phyloP scores from a whole-genome alignment of 2,329 filamentous ascomycete species.

The Trichophyton mentagrophytes region DNA sequence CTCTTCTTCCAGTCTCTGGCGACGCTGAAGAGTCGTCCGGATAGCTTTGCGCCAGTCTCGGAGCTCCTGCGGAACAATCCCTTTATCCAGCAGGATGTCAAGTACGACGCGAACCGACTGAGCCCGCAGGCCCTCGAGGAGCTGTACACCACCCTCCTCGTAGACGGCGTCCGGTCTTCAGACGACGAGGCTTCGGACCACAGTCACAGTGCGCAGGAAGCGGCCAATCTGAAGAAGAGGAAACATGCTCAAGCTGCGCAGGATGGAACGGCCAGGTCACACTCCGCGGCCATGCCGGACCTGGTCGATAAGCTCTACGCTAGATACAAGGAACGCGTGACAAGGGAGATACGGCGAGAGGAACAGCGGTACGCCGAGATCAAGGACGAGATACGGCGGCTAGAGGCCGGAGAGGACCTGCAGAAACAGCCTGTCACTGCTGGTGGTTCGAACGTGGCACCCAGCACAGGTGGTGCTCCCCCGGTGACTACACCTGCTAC shows the following conservation, averaged over 20 bases:
- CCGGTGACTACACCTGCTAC: not conserved
- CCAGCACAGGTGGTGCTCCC: not conserved
- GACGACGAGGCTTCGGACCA: slow-evolving; percentile 2
- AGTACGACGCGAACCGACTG: slow-evolving; percentile 62
- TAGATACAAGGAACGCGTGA: slow-evolving; percentile 56
- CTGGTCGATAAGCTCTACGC: slow-evolving; percentile 63
- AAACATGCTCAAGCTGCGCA: slow-evolving; percentile 57
- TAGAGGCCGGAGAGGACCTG: slow-evolving; percentile 39
- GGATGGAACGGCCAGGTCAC: slow-evolving; percentile 52
- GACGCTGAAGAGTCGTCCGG: slow-evolving; percentile 50
- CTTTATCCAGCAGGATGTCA: slow-evolving; percentile 55
- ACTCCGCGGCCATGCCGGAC: slow-evolving; percentile 54
- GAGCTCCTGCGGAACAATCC: slow-evolving; percentile 60
- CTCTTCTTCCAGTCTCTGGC: slow-evolving; percentile 72
- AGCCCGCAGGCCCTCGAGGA: slow-evolving; percentile 65
- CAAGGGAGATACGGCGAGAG: slow-evolving; percentile 60
- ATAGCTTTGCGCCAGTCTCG: slow-evolving; percentile 60
- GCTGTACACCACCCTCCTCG: slow-evolving; percentile 63
- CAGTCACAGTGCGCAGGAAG: slow-evolving; percentile 27
- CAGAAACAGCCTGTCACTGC: not conserved
- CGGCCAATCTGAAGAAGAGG: slow-evolving; percentile 52
- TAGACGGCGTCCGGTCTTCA: slow-evolving; percentile 17
- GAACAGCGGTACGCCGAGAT: slow-evolving; percentile 55
- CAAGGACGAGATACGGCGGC: slow-evolving; percentile 53
- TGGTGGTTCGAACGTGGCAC: not conserved